A percentile compares a stretch with the other conserved stretches of the same genome.
These are phyloP conservation scores for Williopsis jadinii DNA, from an alignment of 1,139 yeast species.

Conservation along the genomic window DNA sequence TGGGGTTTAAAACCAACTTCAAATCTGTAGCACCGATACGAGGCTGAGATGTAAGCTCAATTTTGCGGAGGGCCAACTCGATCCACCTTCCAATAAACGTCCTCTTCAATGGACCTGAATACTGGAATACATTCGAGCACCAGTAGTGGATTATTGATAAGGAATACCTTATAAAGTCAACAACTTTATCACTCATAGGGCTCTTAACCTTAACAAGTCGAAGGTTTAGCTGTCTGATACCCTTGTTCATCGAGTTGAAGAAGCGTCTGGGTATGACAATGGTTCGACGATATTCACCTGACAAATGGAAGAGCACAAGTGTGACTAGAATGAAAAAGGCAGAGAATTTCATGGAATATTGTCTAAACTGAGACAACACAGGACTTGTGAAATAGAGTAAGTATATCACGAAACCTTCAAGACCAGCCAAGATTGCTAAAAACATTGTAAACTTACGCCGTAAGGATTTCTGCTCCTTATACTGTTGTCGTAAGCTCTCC, in stretches of 20 bases:
- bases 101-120: constrained; percentile 31
- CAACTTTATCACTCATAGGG: constrained; percentile 44
- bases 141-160: constrained; percentile 23
- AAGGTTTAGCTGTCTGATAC: constrained; percentile 74
- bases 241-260: constrained; percentile 75
- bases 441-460: constrained; percentile 72
- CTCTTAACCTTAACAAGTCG: constrained; percentile 66
- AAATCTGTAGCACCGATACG: constrained; percentile 43
- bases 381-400: constrained; percentile 24
- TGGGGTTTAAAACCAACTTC: constrained; percentile 70
- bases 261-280: constrained; percentile 78
- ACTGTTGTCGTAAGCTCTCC: constrained; percentile 77
- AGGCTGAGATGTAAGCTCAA: constrained; percentile 32
- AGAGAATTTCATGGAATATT: constrained; percentile 52
- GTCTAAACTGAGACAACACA: constrained; percentile 14
- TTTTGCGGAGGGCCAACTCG: constrained; percentile 29
- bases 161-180: constrained; percentile 34
- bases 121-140: constrained; percentile 26
- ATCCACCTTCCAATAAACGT: constrained; percentile 27
- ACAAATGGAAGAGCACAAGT: constrained; percentile 67
- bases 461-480: constrained; percentile 59
- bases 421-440: constrained; percentile 41
- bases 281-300: constrained; percentile 86
- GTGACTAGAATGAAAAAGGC: constrained; percentile 66
- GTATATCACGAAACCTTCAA: constrained; percentile 30